Evolutionary conservation across 352 stramenopile species (phyloP), one percentile per base, ranked within the genome.

Genomic region (Phytophthora pini): DNA sequence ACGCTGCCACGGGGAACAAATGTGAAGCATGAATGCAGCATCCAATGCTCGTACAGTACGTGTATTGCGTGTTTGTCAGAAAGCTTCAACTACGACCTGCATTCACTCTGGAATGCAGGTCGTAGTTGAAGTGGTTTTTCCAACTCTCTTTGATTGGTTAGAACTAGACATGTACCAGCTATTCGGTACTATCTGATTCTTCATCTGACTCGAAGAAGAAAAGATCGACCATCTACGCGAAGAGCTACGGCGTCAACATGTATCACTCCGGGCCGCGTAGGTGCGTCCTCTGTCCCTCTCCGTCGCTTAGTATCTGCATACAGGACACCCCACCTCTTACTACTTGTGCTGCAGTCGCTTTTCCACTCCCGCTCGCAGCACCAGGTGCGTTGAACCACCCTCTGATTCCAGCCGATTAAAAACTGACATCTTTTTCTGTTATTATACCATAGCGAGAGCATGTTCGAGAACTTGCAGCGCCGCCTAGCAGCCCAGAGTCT

Each of bases 201-300:
- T 36, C 12, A 15, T 70, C 56, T 57, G 53, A 69, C 59, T 69
- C 26, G 47, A 56, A 41, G n/a, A 60, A 32, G 29, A 61, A 70
- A 67, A 67, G 57, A 71, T 71, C 56, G 44, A 68, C 6, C 40
- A 22, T 12, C 6, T 40, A 38, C 22, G 22, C 40, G 50, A 70
- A 59, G 49, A 74, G 61, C 61, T 70, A 43, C 43, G 5, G 51
- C 34, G 36, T 12, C 12, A 44, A 5, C 17, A 76, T 76, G 68
- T 57, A 48, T 38, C 52, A 57, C 56, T 65, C 62, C 5, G 49
- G 43, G 45, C 52, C 68, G 50, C 56, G 51, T 49, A 68, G 68
- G 62, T 75, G 29, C 48, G 43, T 36, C 31, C 2, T 36, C 47
- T 13, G 6, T 36, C 31, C 31, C 29, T 43, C 11, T 39, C 40